Evolutionary conservation across 2,329 filamentous ascomycete species (phyloP).

Genomic region (Macroventuria anomochaeta): DNA sequence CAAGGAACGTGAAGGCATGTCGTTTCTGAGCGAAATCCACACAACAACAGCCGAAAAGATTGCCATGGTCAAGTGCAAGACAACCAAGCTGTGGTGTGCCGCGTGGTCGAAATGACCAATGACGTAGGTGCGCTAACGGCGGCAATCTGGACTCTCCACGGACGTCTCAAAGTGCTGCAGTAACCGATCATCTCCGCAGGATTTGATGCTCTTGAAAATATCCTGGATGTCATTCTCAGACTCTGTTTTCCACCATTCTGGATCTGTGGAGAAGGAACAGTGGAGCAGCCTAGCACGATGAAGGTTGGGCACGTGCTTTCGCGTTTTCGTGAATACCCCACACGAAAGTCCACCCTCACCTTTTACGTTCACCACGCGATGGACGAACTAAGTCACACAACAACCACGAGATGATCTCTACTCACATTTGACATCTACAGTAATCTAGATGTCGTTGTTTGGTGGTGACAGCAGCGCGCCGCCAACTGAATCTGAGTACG

Average conservation of each 20-base stretch:
- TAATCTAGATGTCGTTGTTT: slow-evolving; percentile 48
- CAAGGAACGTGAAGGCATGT: not conserved
- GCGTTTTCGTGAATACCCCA: slow-evolving; percentile 13
- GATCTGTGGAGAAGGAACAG: not conserved
- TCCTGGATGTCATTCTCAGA: not conserved
- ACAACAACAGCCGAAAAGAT: not conserved
- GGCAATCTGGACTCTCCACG: slow-evolving; percentile 3
- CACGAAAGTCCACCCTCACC: not conserved
- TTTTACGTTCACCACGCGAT: slow-evolving; percentile 3
- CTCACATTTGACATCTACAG: slow-evolving; percentile 22
- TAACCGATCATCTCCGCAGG: not conserved
- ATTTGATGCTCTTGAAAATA: not conserved
- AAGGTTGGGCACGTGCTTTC: slow-evolving; percentile 11
- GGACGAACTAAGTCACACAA: slow-evolving; percentile 4
- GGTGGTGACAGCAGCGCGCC: slow-evolving; percentile 37
- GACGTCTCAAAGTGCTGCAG: not conserved
- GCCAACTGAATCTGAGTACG: slow-evolving; percentile 21
- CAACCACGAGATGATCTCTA: not conserved
- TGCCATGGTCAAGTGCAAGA: slow-evolving; percentile 10
- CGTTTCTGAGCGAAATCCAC: not conserved
- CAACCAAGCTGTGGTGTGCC: slow-evolving; percentile 11
- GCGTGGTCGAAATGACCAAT: slow-evolving; percentile 15
- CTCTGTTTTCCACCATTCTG: not conserved
- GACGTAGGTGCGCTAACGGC: slow-evolving; percentile 17
- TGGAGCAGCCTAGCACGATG: slow-evolving; percentile 5